Percentiles rank a stretch among this genome's conserved stretches.
Conservation (phyloP, 2,329 filamentous ascomycete genomes). For the Periconia digitata region DNA sequence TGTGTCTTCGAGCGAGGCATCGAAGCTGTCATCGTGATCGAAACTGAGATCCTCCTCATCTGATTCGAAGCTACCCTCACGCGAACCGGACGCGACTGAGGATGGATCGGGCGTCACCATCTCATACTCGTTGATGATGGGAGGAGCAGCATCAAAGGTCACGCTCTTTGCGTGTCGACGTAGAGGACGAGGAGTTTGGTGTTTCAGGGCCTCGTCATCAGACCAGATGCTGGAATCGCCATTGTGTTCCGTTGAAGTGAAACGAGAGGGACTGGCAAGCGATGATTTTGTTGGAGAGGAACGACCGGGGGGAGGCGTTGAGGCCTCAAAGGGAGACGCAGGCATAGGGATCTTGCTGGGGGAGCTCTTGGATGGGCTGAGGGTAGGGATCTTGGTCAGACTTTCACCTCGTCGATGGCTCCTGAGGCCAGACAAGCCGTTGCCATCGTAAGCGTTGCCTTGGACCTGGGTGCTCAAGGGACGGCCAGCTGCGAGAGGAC, state of each 20-base stretch:
- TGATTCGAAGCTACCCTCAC: constrained; percentile 91
- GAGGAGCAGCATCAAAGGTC: constrained; percentile 91
- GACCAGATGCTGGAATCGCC: constrained; percentile 38
- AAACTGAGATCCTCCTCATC: constrained; percentile 69
- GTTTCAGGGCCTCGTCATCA: constrained; percentile 57
- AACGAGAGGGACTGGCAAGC: constrained; percentile 66
- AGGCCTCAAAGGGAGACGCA: constrained; percentile 29
- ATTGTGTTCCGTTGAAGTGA: constrained; percentile 49
- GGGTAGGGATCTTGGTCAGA: constrained; percentile 61
- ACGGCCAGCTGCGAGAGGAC: constrained; percentile 69
- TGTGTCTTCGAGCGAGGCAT: constrained; percentile 91
- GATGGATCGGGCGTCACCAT: constrained; percentile 97
- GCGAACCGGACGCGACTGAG: constrained; percentile 83
- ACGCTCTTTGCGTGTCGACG: constrained; percentile 94
- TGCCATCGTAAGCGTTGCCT: constrained; percentile 68
- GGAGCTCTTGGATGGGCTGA: constrained; percentile 58
- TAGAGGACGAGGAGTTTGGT: constrained; percentile 65
- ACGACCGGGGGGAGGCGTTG: constrained; percentile 46
- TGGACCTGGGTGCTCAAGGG: constrained; percentile 64
- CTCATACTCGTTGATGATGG: constrained; percentile 96
- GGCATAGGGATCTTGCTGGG: constrained; percentile 57
- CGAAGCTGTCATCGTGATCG: constrained; percentile 83
- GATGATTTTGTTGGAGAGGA: constrained; percentile 87
- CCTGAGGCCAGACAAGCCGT: constrained; percentile 52
- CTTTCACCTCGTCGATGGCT: constrained; percentile 55